Evolutionary conservation across 257 asterid genomes (phyloP), one percentile per base, ranked within the genome.

Genomic region (Solanum sitiens): DNA sequence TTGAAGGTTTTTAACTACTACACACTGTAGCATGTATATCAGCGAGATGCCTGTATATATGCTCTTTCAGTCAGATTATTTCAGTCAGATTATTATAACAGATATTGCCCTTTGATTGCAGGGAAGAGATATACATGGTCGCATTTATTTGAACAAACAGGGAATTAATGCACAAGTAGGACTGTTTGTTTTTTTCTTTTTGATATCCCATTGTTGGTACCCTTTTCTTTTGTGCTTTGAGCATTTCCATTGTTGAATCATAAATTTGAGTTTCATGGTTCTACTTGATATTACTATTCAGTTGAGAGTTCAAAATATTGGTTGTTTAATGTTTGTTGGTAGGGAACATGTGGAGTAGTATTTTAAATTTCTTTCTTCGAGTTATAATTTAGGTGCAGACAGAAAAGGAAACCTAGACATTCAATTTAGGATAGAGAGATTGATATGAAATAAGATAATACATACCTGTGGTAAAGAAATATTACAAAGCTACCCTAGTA

Each of bases 161-260:
- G 99, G 99, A 86, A 95, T 97, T 85, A 97, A 97, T 79, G 99
- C 99, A 7, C 99, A 97, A 98, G 99, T 97, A 89, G 61, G 89
- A 76, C 67, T 37, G 25, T 59, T 68, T 42, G 82, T 63, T 40
- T 80, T 56, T 59, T 68, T 37, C 84, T 63, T 40, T 80, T 56
- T 70, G 23, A 59, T 70, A 71, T 75, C 77, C 83, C 47, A 25
- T 82, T 73, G 83, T 27, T 30, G 11, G 2, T 39, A 4, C 33
- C 44, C 65, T 72, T 53, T 11, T 56, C 6, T 67, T 86, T 67
- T 47, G 63, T 45, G 35, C n/a, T 6, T 72, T 85, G 30, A 39
- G 35, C 15, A 3, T 87, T 20, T 75, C 71, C 10, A 14, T 68
- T 50, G 35, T 50, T 77, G 25, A 47, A 39, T 32, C 39, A 15